Percentiles rank a stretch among this genome's conserved stretches.
These are phyloP conservation scores for Monosporascus ibericus DNA, from an alignment of 2,329 filamentous ascomycete species.

Conservation along the genomic window DNA sequence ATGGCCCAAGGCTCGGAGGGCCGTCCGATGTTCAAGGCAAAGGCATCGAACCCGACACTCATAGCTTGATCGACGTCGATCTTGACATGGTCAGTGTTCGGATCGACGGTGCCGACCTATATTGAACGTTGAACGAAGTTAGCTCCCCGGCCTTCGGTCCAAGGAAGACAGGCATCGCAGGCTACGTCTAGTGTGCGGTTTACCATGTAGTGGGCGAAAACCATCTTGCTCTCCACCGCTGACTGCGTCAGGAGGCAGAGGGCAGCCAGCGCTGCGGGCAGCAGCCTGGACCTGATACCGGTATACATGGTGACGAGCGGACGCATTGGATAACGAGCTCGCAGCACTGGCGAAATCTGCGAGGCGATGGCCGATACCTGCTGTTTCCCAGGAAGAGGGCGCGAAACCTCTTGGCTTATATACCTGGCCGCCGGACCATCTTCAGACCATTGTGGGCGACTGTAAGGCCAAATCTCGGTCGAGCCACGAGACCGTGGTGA, in stretches of 20 bases:
- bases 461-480: no score
- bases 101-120: conserved; percentile 13
- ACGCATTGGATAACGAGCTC: background rate
- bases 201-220: conserved; percentile 24
- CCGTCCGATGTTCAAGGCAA: conserved; percentile 28
- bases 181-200: background rate
- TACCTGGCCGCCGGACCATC: no score
- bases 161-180: no score
- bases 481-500: no score
- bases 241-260: conserved; percentile 12
- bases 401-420: no score
- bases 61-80: conserved; percentile 26
- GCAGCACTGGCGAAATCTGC: no score
- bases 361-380: no score
- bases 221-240: conserved; percentile 17
- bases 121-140: conserved; percentile 1
- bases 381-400: no score
- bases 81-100: conserved; percentile 16
- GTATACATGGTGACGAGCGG: background rate
- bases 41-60: conserved; percentile 25
- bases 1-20: conserved; percentile 19
- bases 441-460: no score
- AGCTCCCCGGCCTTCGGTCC: background rate
- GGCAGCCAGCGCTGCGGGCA: conserved; percentile 12
- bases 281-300: conserved; percentile 10